These are phyloP conservation scores for Prunus yedoensis DNA, from an alignment of 331 rosid species.

Conservation along the genomic window DNA sequence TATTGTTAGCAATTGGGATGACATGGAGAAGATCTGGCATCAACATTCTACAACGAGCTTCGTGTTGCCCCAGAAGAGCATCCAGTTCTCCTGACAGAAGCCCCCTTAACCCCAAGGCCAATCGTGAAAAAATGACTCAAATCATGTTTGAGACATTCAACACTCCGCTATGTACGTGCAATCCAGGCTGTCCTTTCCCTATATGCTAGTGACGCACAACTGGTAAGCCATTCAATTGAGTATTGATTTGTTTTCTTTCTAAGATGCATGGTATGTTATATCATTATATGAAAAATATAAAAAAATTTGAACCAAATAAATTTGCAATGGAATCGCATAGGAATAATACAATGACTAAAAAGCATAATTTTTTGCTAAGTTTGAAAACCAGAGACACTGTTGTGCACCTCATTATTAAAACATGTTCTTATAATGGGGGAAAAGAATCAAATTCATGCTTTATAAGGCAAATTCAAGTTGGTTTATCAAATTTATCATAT, in stretches of 20 bases:
- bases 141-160: conserved; percentile 97
- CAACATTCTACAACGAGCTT: conserved; percentile 97
- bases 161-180: conserved; percentile 97
- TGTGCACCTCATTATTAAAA: neutral
- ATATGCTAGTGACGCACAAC: conserved; percentile 97
- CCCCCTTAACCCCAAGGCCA: conserved; percentile 99
- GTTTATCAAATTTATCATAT: neutral
- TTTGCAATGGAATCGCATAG: neutral
- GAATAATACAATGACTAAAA: too few relatives aligned
- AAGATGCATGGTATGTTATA: neutral
- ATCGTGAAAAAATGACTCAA: conserved; percentile 95
- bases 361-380: neutral
- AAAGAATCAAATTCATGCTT: neutral
- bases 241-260: conserved; percentile 3
- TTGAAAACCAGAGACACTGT: neutral
- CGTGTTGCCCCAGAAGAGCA: conserved; percentile 98
- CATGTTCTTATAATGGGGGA: neutral
- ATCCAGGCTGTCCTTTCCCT: conserved; percentile 97
- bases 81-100: conserved; percentile 93
- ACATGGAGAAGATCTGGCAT: conserved; percentile 98
- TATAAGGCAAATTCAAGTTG: neutral
- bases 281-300: neutral
- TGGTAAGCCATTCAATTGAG: conserved; percentile 42
- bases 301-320: neutral
- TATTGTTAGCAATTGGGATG: conserved; percentile 92